Percentiles rank a stretch among this genome's conserved stretches.
These are phyloP conservation scores for Hanseniaspora uvarum DNA, from an alignment of 1,139 yeast species.

Conservation along the genomic window DNA sequence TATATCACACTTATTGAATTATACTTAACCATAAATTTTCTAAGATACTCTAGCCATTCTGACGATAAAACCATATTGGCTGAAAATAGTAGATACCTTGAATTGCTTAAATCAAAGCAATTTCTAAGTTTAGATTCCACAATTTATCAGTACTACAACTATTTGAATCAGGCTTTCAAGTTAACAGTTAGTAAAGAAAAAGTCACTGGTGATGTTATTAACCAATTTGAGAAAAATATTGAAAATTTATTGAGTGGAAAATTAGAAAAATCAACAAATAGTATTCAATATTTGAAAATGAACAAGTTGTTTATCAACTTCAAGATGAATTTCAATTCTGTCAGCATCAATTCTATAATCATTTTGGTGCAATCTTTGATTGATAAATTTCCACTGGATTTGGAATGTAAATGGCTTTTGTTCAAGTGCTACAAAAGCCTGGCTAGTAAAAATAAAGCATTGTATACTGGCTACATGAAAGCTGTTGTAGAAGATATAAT, in stretches of 20 bases:
- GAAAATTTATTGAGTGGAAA: neutral
- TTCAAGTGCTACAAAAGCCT: slow-evolving; percentile 45
- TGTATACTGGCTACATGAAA: slow-evolving; percentile 2
- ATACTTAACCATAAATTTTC: neutral
- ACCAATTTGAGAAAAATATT: slow-evolving; percentile 11
- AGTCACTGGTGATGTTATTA: slow-evolving; percentile 13
- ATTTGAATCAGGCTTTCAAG: slow-evolving; percentile 14
- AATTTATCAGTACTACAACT: slow-evolving; percentile 14
- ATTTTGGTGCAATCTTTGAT: slow-evolving; percentile 21
- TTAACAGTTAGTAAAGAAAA: slow-evolving; percentile 4
- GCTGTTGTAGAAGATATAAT: slow-evolving; percentile 55
- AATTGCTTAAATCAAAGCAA: neutral
- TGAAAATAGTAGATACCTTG: slow-evolving; percentile 2
- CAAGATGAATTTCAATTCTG: slow-evolving; percentile 15
- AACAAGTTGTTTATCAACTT: slow-evolving; percentile 14
- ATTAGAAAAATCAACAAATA: slow-evolving; percentile 10
- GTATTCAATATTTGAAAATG: slow-evolving; percentile 13
- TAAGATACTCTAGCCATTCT: neutral
- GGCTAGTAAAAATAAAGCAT: neutral
- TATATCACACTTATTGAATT: slow-evolving; percentile 10
- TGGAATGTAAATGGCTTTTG: slow-evolving; percentile 51
- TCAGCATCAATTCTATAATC: slow-evolving; percentile 8
- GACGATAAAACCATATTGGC: slow-evolving; percentile 1
- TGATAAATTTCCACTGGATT: slow-evolving; percentile 51
- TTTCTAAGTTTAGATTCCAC: slow-evolving; percentile 1